These are phyloP conservation scores for Pyrenula massariospora DNA, from an alignment of 495 filamentous ascomycete species.

Conservation along the genomic window DNA sequence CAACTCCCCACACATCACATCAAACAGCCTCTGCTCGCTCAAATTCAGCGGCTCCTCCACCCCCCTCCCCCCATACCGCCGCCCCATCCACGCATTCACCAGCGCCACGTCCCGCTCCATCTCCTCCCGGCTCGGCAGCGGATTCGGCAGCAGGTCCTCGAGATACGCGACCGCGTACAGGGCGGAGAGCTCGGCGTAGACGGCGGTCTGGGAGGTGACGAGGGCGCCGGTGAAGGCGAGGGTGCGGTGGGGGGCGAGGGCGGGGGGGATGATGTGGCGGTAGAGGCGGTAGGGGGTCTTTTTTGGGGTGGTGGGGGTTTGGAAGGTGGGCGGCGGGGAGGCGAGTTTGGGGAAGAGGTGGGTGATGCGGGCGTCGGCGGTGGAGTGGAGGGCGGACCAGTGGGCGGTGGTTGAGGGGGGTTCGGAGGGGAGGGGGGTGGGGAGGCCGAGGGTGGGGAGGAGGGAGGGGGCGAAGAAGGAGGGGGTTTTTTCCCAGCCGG, in stretches of 20 bases:
- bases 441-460: neutral
- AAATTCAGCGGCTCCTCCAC: neutral
- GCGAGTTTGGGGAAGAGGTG: neutral
- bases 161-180: neutral
- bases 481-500: neutral
- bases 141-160: neutral
- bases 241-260: neutral
- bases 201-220: neutral
- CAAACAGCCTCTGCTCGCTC: neutral
- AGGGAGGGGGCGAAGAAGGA: neutral
- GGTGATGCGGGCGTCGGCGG: neutral
- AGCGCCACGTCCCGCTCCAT: neutral
- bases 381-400: neutral
- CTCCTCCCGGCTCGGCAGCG: neutral
- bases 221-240: neutral
- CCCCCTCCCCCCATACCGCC: neutral
- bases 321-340: neutral
- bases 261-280: neutral
- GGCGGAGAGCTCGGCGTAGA: neutral
- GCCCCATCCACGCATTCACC: neutral
- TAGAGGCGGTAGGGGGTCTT: neutral
- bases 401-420: neutral
- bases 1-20: neutral
- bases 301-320: neutral
- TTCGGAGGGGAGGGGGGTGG: neutral